Conservation (phyloP, 352 stramenopile species). For the Phytophthora capsici region DNA sequence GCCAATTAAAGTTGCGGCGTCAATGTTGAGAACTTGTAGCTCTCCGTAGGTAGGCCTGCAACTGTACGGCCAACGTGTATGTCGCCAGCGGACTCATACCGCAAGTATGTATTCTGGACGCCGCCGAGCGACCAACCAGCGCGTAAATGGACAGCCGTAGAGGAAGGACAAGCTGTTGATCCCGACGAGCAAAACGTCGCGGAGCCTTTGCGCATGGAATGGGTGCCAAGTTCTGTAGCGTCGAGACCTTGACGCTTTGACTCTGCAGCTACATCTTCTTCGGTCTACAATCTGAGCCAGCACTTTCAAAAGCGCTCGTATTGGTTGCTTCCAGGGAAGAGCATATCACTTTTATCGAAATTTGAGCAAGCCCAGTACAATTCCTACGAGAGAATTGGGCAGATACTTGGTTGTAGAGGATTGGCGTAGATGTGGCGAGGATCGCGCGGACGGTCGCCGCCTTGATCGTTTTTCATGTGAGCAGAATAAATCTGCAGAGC, state of each 20-base stretch:
- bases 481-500: constrained; percentile 33
- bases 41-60: too few relatives aligned
- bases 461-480: constrained; percentile 43
- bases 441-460: background rate
- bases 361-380: background rate
- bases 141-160: too few relatives aligned
- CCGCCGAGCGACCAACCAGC: too few relatives aligned
- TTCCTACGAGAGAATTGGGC: background rate
- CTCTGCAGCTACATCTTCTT: constrained; percentile 6
- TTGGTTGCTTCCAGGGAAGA: constrained; percentile 11
- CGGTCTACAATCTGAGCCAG: background rate
- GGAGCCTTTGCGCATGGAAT: too few relatives aligned
- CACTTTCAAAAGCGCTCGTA: constrained; percentile 12
- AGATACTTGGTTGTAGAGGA: background rate
- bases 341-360: constrained; percentile 6
- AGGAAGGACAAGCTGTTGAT: too few relatives aligned
- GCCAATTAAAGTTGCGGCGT: too few relatives aligned
- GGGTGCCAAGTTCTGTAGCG: too few relatives aligned
- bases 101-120: too few relatives aligned
- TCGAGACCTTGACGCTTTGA: background rate
- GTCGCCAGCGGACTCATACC: too few relatives aligned
- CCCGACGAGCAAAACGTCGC: too few relatives aligned
- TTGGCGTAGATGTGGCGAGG: background rate
- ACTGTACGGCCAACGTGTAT: too few relatives aligned
- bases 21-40: too few relatives aligned